phyloP scores from a whole-genome alignment of 75 land plant species.

The Chamaecyparis obtusa region DNA sequence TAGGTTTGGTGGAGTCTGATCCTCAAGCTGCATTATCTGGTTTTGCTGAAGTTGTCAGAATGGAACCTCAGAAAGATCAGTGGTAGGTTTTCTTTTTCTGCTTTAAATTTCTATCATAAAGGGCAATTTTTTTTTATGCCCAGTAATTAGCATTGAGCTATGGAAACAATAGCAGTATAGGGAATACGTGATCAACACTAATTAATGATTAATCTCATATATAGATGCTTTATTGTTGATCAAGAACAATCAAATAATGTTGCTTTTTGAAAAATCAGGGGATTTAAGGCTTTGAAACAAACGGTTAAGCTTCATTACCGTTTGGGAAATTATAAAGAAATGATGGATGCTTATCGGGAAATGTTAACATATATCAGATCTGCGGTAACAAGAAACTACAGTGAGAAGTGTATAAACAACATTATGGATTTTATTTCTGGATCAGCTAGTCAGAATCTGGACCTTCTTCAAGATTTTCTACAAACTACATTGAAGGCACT shows the following conservation, averaged over 20 bases:
- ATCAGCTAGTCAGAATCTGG: slow-evolving; percentile 81
- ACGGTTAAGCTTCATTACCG: slow-evolving; percentile 95
- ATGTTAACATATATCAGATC: slow-evolving; percentile 98
- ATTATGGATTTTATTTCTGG: slow-evolving; percentile 96
- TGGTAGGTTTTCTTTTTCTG: slow-evolving; percentile 49
- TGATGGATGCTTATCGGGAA: slow-evolving; percentile 96
- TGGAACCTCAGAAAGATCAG: slow-evolving; percentile 97
- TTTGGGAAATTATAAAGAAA: slow-evolving; percentile 78
- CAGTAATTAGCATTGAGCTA: neutral
- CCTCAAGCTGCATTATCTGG: slow-evolving; percentile 90
- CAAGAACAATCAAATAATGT: neutral
- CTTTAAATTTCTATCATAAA: neutral
- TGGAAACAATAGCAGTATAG: neutral
- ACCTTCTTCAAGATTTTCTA: slow-evolving; percentile 83
- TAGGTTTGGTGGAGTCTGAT: slow-evolving; percentile 92
- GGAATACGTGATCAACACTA: neutral
- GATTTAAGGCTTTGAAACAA: slow-evolving; percentile 96
- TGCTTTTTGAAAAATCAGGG: slow-evolving; percentile 50
- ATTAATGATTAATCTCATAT: neutral
- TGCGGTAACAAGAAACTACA: slow-evolving; percentile 94
- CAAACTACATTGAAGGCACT: slow-evolving; percentile 92
- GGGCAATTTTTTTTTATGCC: neutral
- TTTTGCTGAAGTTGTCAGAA: slow-evolving; percentile 91
- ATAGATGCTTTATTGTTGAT: neutral
- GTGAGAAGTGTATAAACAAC: slow-evolving; percentile 96